A percentile compares a stretch with the other conserved stretches of the same genome.
Conservation (phyloP, 1,284 basidiomycete species). For the Rhizopogon hawkerae region DNA sequence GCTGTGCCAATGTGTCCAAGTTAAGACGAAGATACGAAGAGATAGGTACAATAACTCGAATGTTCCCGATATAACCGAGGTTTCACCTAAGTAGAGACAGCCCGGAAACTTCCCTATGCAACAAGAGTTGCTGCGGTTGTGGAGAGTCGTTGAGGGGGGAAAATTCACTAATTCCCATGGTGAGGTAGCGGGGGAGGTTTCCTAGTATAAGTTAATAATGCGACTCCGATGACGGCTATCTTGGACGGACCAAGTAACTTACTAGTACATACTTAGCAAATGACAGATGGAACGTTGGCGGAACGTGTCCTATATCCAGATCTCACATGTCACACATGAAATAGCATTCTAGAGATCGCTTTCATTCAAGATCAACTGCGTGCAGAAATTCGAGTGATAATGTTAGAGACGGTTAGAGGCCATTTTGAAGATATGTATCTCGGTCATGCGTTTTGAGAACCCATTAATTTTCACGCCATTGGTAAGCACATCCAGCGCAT, state of each 20-base stretch:
- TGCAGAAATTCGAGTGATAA: not conserved
- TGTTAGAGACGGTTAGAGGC: no score
- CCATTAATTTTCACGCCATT: conserved; percentile 53
- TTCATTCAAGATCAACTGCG: not conserved
- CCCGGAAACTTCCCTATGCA: not conserved
- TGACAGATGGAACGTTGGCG: not conserved
- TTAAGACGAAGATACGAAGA: not conserved
- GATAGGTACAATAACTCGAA: not conserved
- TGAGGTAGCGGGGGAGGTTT: not conserved
- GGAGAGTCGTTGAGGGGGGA: not conserved
- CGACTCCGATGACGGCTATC: not conserved
- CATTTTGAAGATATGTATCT: not conserved
- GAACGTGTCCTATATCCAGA: no score
- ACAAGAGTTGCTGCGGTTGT: not conserved
- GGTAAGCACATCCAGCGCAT: conserved; percentile 47
- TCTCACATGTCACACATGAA: not conserved
- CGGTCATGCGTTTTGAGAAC: not conserved
- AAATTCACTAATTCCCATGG: not conserved
- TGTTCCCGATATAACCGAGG: not conserved
- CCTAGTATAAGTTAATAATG: not conserved
- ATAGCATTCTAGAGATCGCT: not conserved
- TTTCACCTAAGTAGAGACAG: not conserved
- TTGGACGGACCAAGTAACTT: no score
- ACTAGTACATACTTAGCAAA: not conserved
- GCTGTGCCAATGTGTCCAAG: not conserved